Conservation (phyloP, 306 rosid species). For the Vigna mungo region DNA sequence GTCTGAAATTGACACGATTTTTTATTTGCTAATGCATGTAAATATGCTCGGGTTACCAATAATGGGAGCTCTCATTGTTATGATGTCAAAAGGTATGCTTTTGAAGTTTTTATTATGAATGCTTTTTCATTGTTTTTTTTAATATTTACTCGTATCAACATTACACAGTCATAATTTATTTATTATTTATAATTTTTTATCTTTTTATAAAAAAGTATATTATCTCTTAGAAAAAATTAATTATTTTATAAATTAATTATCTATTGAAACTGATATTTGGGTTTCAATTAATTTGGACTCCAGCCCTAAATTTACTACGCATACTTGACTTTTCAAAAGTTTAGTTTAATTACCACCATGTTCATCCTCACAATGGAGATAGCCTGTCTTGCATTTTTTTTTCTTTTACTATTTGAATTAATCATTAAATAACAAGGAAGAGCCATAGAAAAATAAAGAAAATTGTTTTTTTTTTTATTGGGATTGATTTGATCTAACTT, state of each 20-base stretch:
- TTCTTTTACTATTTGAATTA: conserved; percentile 1
- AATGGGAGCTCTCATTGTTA: conserved; percentile 27
- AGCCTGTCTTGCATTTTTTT: conserved; percentile 9
- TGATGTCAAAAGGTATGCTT: no score
- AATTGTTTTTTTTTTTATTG: background rate
- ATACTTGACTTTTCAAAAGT: conserved; percentile 23
- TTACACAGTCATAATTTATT: no score
- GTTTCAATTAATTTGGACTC: conserved; percentile 26
- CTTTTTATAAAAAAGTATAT: no score
- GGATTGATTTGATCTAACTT: conserved; percentile 28
- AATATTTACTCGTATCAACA: no score
- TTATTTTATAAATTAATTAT: background rate
- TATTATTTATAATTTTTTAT: no score
- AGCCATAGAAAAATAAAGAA: background rate
- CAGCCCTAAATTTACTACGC: conserved; percentile 20
- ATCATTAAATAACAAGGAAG: conserved; percentile 24
- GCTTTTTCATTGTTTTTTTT: no score
- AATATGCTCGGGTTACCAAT: conserved; percentile 93
- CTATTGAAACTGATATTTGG: conserved; percentile 22
- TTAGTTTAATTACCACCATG: conserved; percentile 23
- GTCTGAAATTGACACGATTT: no score
- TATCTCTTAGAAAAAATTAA: no score
- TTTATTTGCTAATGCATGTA: conserved; percentile 64
- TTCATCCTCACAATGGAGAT: conserved; percentile 15
- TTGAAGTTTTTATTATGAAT: no score